A percentile compares a stretch with the other conserved stretches of the same genome.
phyloP scores from a whole-genome alignment of 75 land plant genomes.

The Ceratopteris richardii region DNA sequence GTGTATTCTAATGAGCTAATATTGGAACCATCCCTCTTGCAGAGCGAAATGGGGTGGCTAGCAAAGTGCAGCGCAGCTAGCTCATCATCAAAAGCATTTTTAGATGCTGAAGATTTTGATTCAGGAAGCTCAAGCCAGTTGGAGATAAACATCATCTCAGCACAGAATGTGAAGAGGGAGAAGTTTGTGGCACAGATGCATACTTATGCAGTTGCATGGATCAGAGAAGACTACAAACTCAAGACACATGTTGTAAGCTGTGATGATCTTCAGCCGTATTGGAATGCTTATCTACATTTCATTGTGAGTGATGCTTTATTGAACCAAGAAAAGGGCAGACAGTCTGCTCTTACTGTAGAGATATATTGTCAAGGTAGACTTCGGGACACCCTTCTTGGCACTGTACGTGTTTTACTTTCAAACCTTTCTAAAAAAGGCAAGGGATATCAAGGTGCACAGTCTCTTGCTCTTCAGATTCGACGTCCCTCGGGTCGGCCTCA shows the following conservation, averaged over 20 bases:
- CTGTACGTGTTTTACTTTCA: conserved; percentile 44
- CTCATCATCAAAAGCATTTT: not conserved
- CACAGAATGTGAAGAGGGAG: conserved; percentile 42
- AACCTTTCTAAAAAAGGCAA: conserved; percentile 13
- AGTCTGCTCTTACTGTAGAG: conserved; percentile 53
- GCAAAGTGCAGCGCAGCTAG: not conserved
- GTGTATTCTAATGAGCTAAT: too few relatives aligned
- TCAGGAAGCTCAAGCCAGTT: conserved; percentile 8
- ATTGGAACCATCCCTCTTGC: too few relatives aligned
- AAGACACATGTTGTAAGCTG: conserved; percentile 39
- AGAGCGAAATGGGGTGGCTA: conserved; percentile 6
- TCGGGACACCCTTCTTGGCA: conserved; percentile 44
- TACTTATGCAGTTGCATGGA: conserved; percentile 50
- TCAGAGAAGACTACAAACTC: conserved; percentile 38
- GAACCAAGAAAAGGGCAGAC: conserved; percentile 16
- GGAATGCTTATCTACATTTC: conserved; percentile 67
- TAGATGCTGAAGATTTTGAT: not conserved
- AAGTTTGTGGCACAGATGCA: conserved; percentile 17
- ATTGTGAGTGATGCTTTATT: conserved; percentile 36
- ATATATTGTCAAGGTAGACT: conserved; percentile 46
- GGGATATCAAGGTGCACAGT: conserved; percentile 17
- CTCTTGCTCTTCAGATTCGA: conserved; percentile 48
- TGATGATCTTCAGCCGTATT: conserved; percentile 56
- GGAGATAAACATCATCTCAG: conserved; percentile 66
- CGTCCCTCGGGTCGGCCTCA: conserved; percentile 59